Conservation (phyloP, 2,329 filamentous ascomycete genomes). For the Neoarthrinium moseri region DNA sequence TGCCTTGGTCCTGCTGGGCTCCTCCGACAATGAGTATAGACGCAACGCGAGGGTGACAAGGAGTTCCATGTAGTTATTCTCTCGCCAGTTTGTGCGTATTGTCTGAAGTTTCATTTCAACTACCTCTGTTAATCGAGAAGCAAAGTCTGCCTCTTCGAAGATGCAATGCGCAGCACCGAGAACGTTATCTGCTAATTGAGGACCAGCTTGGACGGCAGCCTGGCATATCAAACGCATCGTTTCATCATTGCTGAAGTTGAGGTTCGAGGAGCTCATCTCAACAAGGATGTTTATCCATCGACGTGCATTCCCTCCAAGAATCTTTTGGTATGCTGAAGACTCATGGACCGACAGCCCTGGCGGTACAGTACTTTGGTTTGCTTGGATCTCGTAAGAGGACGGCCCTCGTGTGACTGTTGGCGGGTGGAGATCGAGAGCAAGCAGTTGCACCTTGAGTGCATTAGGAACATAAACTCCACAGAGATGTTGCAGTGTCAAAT, state of each 20-base stretch:
- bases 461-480: neutral
- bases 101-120: neutral
- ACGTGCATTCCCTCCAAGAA: slow-evolving; percentile 42
- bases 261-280: slow-evolving; percentile 49
- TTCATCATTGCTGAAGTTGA: slow-evolving; percentile 60
- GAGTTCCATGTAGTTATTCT: neutral
- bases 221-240: slow-evolving; percentile 49
- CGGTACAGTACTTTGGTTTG: slow-evolving; percentile 48
- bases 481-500: neutral
- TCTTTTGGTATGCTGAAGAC: slow-evolving; percentile 48
- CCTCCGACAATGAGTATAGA: neutral
- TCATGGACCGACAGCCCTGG: slow-evolving; percentile 46
- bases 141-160: slow-evolving; percentile 51
- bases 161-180: slow-evolving; percentile 47
- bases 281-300: slow-evolving; percentile 50
- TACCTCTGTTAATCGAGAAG: slow-evolving; percentile 37
- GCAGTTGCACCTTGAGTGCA: neutral
- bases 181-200: slow-evolving; percentile 27
- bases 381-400: slow-evolving; percentile 51
- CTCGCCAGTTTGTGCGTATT: neutral
- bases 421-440: neutral
- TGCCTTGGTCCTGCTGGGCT: neutral
- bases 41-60: neutral
- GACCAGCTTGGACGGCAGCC: slow-evolving; percentile 55
- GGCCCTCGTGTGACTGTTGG: neutral